Conservation (phyloP, 345 rosid genomes). For the Pelargonium nanum region DNA sequence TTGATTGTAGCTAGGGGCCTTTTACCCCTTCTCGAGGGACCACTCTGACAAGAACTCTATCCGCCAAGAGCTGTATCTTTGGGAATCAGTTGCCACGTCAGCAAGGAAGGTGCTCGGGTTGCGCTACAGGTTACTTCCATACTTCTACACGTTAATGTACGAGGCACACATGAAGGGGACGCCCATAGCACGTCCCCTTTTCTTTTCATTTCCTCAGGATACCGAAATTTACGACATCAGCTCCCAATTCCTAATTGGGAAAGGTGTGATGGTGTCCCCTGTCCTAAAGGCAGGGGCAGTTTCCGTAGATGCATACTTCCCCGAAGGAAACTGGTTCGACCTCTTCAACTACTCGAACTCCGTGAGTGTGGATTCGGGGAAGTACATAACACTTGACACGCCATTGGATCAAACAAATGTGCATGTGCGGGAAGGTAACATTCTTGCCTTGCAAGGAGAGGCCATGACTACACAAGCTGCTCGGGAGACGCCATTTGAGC, state of each 20-base stretch:
- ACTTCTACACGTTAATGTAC: constrained; percentile 57
- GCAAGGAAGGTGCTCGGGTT: constrained; percentile 62
- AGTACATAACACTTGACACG: constrained; percentile 30
- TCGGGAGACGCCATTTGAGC: constrained; percentile 36
- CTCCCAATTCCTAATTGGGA: constrained; percentile 50
- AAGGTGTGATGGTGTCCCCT: constrained; percentile 54
- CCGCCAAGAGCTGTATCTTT: constrained; percentile 61
- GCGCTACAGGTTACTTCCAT: constrained; percentile 56
- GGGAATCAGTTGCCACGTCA: constrained; percentile 64
- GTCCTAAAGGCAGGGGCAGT: constrained; percentile 26
- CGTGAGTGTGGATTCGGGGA: constrained; percentile 24
- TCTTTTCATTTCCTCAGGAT: constrained; percentile 62
- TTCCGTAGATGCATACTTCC: constrained; percentile 48
- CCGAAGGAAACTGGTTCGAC: constrained; percentile 59
- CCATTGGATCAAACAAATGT: constrained; percentile 49
- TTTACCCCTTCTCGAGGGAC: constrained; percentile 77
- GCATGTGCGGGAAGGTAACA: constrained; percentile 51
- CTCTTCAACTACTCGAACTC: constrained; percentile 48
- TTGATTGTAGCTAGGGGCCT: constrained; percentile 56
- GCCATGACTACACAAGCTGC: constrained; percentile 52
- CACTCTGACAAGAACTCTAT: constrained; percentile 24
- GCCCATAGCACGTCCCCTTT: constrained; percentile 70
- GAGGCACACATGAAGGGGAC: constrained; percentile 45
- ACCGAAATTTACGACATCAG: constrained; percentile 33
- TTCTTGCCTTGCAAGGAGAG: constrained; percentile 61